These are phyloP conservation scores for Ophiostoma piceae DNA, from an alignment of 2,329 filamentous ascomycete genomes.

Conservation along the genomic window DNA sequence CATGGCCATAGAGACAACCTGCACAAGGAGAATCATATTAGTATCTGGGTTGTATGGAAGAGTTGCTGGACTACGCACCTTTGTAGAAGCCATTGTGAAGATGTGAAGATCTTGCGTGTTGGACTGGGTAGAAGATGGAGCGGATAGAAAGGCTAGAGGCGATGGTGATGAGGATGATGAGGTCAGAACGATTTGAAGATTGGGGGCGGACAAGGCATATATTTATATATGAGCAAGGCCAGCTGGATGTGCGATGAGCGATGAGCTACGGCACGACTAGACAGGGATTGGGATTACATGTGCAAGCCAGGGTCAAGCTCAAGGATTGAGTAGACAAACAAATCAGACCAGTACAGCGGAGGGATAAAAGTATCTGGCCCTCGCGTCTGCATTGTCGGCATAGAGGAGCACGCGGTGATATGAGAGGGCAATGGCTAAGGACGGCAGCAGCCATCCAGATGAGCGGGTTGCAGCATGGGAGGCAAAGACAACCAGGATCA, in stretches of 20 bases:
- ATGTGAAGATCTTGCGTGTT: neutral
- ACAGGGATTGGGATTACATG: neutral
- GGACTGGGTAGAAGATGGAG: neutral
- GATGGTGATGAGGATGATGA: neutral
- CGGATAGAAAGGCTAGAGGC: neutral
- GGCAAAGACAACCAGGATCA: neutral
- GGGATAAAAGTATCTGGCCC: constrained; percentile 3
- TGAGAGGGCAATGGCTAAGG: neutral
- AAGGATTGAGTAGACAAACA: neutral
- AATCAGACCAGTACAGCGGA: neutral
- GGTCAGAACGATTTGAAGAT: neutral
- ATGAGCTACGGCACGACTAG: neutral
- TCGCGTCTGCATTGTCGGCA: neutral
- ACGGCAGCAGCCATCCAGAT: neutral
- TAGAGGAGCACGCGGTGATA: neutral
- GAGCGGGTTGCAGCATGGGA: neutral
- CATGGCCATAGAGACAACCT: neutral
- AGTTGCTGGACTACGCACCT: neutral
- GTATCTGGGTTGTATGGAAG: neutral
- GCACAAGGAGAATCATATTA: neutral
- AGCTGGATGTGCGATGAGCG: neutral
- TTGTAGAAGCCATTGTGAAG: constrained; percentile 11
- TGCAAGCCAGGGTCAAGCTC: neutral
- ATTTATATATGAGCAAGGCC: neutral
- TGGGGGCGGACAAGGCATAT: neutral